Base-by-base conservation (phyloP, 768 basidiomycete genomes). In the Hemileccinum impolitum region DNA sequence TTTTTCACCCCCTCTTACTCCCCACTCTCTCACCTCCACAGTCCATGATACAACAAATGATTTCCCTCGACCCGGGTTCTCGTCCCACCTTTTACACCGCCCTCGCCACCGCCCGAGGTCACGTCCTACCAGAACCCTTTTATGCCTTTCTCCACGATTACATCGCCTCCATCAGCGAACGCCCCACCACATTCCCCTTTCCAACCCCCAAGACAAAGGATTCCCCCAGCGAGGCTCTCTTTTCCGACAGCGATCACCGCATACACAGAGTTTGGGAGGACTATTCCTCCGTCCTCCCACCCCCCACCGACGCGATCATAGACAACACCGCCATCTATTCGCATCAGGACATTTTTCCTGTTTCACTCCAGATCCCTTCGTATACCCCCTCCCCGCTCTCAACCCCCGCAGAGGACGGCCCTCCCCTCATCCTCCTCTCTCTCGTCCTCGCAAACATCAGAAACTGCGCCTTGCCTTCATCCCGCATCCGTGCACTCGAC, bases 111-210 rank as follows among this genome's bases (percentile, higher is more conserved):
- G 87, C 84, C 4, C 79, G 91, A 39, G 89, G 84, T 0, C 77
- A 77, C 9, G 84, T 94, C 40, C 89, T 98, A 54, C 94, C 95
- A 0, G 92, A 94, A 59, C 83, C 82, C 26, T 98, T 98, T 68
- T 97, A 96, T 70, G 87, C 92, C 3, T 97, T 95, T 71, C 76
- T 98, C 10, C 89, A 94, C 64, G 89, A 88, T 57, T 97, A 96
- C 57, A 79, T 90, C 48, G 78, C 84, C 3, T 84, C 90, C 1
- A 74, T 90, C 56, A 87, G 87, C 63, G 88, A 92, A 52, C 72
- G 82, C 12, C 73, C 82, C 2, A 59, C 75, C 14, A 67, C 72
- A 2, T 66, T 76, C 1, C 73, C 79, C 2, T 77, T 78, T 50
- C 50, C 67, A 57, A 7, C 65, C 69, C 19, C 52, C 44, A 60